A percentile compares a stretch with the other conserved stretches of the same genome.
Evolutionary conservation across 1,284 basidiomycete genomes (phyloP).

Genomic region (Leccinum subrobustum): DNA sequence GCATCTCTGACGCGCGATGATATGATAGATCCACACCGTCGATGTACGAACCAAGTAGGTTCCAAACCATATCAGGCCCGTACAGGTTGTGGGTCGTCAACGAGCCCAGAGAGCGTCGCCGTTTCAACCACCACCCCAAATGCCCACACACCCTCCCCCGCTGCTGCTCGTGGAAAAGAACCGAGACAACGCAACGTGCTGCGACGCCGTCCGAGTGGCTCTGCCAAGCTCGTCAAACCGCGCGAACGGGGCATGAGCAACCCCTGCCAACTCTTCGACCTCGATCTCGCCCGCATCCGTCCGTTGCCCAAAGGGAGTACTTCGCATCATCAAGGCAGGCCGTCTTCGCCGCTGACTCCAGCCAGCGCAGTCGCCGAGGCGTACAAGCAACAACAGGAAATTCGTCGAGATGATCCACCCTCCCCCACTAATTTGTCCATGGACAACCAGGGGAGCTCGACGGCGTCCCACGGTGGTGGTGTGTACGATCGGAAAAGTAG

Average conservation of each 20-base stretch:
- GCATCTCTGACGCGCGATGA: background rate
- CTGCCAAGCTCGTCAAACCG: constrained; percentile 30
- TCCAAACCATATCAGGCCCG: constrained; percentile 3
- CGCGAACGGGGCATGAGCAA: constrained; percentile 17
- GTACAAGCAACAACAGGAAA: constrained; percentile 51
- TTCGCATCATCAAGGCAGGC: background rate
- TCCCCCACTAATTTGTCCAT: constrained; percentile 10
- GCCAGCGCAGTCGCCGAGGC: constrained; percentile 56
- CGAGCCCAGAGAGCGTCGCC: constrained; percentile 16
- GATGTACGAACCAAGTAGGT: constrained; percentile 18
- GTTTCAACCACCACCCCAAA: background rate
- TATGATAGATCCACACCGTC: constrained; percentile 19
- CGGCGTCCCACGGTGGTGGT: constrained; percentile 5
- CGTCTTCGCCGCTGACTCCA: constrained; percentile 44
- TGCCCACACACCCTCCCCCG: background rate
- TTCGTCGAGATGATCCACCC: constrained; percentile 20
- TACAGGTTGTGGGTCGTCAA: background rate
- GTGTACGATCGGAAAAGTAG: constrained; percentile 13
- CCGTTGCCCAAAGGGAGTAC: background rate
- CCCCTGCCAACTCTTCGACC: background rate
- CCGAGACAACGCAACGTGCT: constrained; percentile 44
- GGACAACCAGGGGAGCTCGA: constrained; percentile 11
- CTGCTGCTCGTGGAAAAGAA: constrained; percentile 16
- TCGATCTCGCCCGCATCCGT: background rate
- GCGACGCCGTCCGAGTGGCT: constrained; percentile 41